Evolutionary conservation across 257 asterid genomes (phyloP).

Genomic region (Euphrasia confusa): DNA sequence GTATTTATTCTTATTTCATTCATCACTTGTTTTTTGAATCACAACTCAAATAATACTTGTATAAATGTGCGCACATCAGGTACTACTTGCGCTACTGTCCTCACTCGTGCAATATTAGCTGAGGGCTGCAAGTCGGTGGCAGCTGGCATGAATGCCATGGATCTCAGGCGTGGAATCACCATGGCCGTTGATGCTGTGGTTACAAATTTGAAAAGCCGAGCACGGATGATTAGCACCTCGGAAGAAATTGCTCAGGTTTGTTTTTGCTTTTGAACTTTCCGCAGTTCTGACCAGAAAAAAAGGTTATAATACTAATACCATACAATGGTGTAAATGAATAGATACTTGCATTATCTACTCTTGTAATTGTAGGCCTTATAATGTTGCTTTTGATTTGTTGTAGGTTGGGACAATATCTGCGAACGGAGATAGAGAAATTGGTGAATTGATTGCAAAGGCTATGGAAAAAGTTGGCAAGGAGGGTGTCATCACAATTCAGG

Average conservation of each 20-base stretch:
- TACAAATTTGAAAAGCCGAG: slow-evolving; percentile 86
- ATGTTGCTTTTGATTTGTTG: background rate
- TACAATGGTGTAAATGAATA: background rate
- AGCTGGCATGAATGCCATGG: slow-evolving; percentile 99
- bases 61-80: slow-evolving; percentile 33
- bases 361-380: background rate
- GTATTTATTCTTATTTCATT: background rate
- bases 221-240: slow-evolving; percentile 95
- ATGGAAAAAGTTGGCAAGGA: slow-evolving; percentile 99
- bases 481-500: slow-evolving; percentile 95
- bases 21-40: too few species aligned
- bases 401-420: slow-evolving; percentile 97
- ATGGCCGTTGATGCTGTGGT: slow-evolving; percentile 91
- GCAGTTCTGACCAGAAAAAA: background rate
- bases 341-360: background rate
- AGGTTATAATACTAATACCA: background rate
- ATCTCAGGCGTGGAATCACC: slow-evolving; percentile 85
- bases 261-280: slow-evolving; percentile 1
- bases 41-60: too few species aligned
- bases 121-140: slow-evolving; percentile 99
- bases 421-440: slow-evolving; percentile 88
- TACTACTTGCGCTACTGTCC: slow-evolving; percentile 94
- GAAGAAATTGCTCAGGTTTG: slow-evolving; percentile 98
- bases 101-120: slow-evolving; percentile 84
- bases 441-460: slow-evolving; percentile 93